Conservation (phyloP, 305 asterid genomes). For the Solanum hybrid region DNA sequence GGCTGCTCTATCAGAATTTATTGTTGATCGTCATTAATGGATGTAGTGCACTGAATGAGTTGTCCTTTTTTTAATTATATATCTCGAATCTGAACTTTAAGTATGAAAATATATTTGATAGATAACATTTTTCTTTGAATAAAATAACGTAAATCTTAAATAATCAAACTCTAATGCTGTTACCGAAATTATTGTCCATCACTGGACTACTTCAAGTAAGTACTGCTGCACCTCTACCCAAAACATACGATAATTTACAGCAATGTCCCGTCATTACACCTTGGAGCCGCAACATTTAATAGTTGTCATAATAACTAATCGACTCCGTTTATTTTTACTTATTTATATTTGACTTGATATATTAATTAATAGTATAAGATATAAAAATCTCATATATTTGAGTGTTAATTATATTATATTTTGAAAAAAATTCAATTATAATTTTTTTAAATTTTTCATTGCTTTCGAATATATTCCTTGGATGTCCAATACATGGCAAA, state of each 20-base stretch:
- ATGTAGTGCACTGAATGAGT: accelerated
- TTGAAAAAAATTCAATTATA: accelerated
- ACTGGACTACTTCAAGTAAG: neutral
- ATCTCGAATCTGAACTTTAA: accelerated
- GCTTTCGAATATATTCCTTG: too few relatives aligned
- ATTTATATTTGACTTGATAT: too few relatives aligned
- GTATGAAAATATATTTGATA: accelerated
- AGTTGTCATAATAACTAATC: neutral
- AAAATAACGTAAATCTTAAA: accelerated
- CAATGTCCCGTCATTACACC: neutral
- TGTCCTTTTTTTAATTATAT: accelerated
- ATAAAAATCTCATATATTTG: accelerated
- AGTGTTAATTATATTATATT: too few relatives aligned
- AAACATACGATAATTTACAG: neutral
- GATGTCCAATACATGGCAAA: too few relatives aligned
- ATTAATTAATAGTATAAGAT: accelerated
- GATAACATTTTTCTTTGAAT: accelerated
- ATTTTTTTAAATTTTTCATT: too few relatives aligned
- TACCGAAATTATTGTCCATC: neutral
- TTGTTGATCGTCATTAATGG: accelerated
- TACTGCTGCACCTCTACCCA: neutral
- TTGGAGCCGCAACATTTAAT: neutral
- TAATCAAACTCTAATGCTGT: accelerated
- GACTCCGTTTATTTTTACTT: too few relatives aligned
- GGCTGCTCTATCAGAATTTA: neutral